These are phyloP conservation scores for Phytopythium helicoides DNA, from an alignment of 352 stramenopile genomes.

Conservation along the genomic window DNA sequence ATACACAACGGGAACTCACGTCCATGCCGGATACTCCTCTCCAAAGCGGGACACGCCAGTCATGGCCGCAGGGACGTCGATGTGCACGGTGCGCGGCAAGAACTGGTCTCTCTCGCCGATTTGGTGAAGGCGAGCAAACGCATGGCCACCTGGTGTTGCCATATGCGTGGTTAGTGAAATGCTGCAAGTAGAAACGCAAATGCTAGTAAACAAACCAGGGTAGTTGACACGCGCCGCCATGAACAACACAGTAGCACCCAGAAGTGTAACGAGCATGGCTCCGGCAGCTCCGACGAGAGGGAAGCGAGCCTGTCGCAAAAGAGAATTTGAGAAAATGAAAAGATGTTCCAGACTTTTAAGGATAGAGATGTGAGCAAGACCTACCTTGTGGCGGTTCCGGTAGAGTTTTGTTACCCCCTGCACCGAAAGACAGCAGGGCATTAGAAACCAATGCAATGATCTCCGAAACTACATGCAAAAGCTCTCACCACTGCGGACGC, in stretches of 20 bases:
- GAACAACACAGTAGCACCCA: conserved; percentile 58
- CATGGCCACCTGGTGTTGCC: conserved; percentile 47
- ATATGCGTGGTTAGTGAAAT: too few relatives aligned
- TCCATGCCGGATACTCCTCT: conserved; percentile 76
- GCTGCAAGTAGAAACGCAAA: too few relatives aligned
- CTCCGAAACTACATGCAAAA: too few relatives aligned
- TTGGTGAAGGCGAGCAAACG: conserved; percentile 61
- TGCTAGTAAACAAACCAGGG: conserved; percentile 56
- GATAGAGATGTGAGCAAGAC: too few relatives aligned
- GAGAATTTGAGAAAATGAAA: neutral
- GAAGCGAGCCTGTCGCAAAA: conserved; percentile 38
- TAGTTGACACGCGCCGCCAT: conserved; percentile 91
- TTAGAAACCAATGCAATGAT: too few relatives aligned
- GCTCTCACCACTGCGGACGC: conserved; percentile 80
- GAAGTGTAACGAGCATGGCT: conserved; percentile 42
- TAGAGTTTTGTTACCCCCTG: conserved; percentile 76
- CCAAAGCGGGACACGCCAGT: conserved; percentile 91
- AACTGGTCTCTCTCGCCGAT: conserved; percentile 25
- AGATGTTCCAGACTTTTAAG: too few relatives aligned
- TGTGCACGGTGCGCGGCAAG: conserved; percentile 66
- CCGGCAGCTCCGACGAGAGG: conserved; percentile 48
- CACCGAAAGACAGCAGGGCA: too few relatives aligned
- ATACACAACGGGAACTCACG: conserved; percentile 28
- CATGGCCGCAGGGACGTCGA: conserved; percentile 94
- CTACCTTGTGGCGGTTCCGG: conserved; percentile 53